Percentiles rank a stretch among this genome's conserved stretches.
Conservation (phyloP, 2,329 filamentous ascomycete species). For the Daldinia eschscholtzii region DNA sequence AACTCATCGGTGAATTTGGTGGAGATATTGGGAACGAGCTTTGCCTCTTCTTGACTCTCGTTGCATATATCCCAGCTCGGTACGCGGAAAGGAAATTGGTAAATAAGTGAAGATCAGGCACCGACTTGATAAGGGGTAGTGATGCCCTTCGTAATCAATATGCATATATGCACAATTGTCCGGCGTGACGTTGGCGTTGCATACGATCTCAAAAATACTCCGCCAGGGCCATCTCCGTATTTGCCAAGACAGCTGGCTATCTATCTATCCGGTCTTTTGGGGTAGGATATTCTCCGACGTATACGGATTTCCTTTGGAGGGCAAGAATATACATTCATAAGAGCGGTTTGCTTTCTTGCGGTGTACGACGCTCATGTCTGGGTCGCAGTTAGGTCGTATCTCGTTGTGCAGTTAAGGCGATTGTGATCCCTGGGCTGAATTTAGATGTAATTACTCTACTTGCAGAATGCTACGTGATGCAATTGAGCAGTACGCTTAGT, state of each 20-base stretch:
- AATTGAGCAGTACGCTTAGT: constrained; percentile 16
- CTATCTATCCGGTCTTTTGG: constrained; percentile 19
- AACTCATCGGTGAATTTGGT: constrained; percentile 57
- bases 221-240: constrained; percentile 22
- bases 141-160: constrained; percentile 17
- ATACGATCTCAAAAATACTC: constrained; percentile 23
- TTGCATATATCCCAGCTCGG: constrained; percentile 62
- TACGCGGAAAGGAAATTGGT: constrained; percentile 62
- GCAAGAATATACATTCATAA: constrained; percentile 15
- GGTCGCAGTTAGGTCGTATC: constrained; percentile 16
- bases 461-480: constrained; percentile 5
- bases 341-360: constrained; percentile 5
- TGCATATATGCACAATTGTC: constrained; percentile 23
- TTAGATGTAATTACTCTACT: constrained; percentile 11
- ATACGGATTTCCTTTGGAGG: constrained; percentile 17
- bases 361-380: constrained; percentile 5
- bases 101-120: constrained; percentile 52
- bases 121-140: constrained; percentile 26
- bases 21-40: constrained; percentile 67
- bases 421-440: constrained; percentile 11
- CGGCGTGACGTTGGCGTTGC: constrained; percentile 18
- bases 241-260: constrained; percentile 33
- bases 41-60: constrained; percentile 62
- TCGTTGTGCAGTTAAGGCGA: constrained; percentile 8
- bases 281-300: constrained; percentile 28